Conservation (phyloP, 228 moss, liverwort and hornwort species). For the Sphagnum magellanicum region DNA sequence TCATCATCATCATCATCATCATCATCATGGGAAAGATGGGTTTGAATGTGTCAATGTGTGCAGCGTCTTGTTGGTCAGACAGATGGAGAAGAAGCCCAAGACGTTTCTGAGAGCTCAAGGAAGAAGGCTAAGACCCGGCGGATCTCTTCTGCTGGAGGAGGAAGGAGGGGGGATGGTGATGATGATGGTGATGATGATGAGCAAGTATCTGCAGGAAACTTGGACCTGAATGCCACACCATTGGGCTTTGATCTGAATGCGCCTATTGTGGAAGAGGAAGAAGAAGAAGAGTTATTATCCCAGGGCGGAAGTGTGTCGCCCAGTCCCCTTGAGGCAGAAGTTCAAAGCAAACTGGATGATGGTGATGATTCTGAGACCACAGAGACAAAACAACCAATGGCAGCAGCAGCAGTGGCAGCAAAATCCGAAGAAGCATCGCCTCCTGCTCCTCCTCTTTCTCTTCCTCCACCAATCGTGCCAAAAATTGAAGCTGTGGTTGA, state of each 20-base stretch:
- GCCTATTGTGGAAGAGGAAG: constrained; percentile 87
- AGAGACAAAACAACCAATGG: constrained; percentile 10
- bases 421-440: constrained; percentile 33
- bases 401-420: constrained; percentile 19
- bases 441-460: constrained; percentile 5
- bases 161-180: too few relatives aligned
- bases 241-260: constrained; percentile 94
- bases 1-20: too few relatives aligned
- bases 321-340: constrained; percentile 39
- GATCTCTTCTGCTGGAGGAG: constrained; percentile 28
- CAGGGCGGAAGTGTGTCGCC: constrained; percentile 69
- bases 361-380: constrained; percentile 23
- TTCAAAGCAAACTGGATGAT: constrained; percentile 33
- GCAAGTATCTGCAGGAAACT: constrained; percentile 67
- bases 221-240: constrained; percentile 91
- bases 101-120: too few relatives aligned
- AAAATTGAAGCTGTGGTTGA: neutral
- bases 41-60: too few relatives aligned
- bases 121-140: constrained; percentile 21
- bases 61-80: too few relatives aligned
- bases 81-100: too few relatives aligned
- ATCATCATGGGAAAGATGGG: too few relatives aligned
- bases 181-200: constrained; percentile 20
- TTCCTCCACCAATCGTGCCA: neutral
- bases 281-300: constrained; percentile 35